Conservation (phyloP, 352 stramenopile species). For the Plasmopara muralis region DNA sequence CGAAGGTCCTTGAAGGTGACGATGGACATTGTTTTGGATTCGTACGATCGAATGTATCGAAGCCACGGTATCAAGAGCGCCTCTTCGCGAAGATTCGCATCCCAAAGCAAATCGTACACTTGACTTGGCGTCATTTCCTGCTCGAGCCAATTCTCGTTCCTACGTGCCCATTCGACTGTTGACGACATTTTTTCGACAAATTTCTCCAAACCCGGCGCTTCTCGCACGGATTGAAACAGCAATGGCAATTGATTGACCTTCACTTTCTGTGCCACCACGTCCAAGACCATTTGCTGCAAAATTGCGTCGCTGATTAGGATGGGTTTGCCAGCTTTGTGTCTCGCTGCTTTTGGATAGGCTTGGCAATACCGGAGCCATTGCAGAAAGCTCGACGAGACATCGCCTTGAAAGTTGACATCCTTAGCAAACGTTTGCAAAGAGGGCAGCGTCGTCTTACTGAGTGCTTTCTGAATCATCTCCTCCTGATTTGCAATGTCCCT, state of each 20-base stretch:
- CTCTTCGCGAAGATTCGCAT: neutral
- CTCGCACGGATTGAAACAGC: neutral
- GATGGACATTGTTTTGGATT: neutral
- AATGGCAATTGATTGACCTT: neutral
- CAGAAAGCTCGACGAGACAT: neutral
- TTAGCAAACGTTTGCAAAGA: neutral
- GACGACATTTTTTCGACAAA: neutral
- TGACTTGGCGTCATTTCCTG: neutral
- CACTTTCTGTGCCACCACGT: neutral
- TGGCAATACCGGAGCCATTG: neutral
- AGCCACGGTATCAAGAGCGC: neutral
- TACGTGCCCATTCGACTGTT: neutral
- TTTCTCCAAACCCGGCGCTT: neutral
- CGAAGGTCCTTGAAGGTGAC: neutral
- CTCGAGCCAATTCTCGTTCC: neutral
- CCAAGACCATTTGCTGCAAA: neutral
- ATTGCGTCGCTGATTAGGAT: neutral
- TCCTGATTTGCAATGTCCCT: neutral
- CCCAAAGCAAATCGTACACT: neutral
- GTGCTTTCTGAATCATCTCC: neutral
- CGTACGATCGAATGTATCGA: neutral
- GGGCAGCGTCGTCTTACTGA: neutral
- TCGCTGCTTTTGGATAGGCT: neutral
- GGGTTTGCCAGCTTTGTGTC: neutral
- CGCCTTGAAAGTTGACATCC: neutral